Base-by-base conservation (phyloP, 805 yeast genomes). In the Kuraishia hungarica region DNA sequence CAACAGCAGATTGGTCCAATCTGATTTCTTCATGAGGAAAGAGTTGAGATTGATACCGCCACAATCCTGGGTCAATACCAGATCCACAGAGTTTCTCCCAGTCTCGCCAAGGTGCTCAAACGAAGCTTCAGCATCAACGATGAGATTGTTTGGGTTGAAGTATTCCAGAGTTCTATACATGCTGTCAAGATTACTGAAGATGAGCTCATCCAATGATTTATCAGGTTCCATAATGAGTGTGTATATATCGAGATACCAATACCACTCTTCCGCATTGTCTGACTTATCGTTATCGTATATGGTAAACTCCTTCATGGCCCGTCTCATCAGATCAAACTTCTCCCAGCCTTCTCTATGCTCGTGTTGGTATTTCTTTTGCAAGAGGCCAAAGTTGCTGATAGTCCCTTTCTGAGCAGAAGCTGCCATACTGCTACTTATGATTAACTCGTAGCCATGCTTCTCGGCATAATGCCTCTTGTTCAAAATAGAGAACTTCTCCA, bases 341-440 rank as follows among this genome's bases (percentile, higher is more conserved):
- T 72, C 76, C 78, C 78, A 73, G 2, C 76, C 76, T 62, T 73
- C 77, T 58, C 82, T 69, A 65, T 72, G 72, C 54, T 77, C 81
- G 63, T 77, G 77, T 51, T 78, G 76, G 60, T 78, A 78, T 52
- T 76, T 66, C 60, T 77, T 78, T 58, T 75, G 71, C 59, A 71
- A 71, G 29, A 66, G 51, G 23, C 79, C 76, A 65, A 73, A 68
- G 57, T 77, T 79, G 59, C 70, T 71, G 54, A 56, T 51, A 21
- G 48, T 24, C 43, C 43, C 43, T 50, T 64, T 67, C 22, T 61
- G 57, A 50, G 63, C 51, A 0, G 65, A 58, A 47, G 62, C 51
- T 15, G 53, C 53, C 24, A 55, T 56, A 7, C 57, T 51, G 57
- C 60, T 66, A 13, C 64, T 62, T 4, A 78, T 69, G 2, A 78